Conservation (phyloP, 2,329 filamentous ascomycete genomes). For the Hirsutella rhossiliensis region DNA sequence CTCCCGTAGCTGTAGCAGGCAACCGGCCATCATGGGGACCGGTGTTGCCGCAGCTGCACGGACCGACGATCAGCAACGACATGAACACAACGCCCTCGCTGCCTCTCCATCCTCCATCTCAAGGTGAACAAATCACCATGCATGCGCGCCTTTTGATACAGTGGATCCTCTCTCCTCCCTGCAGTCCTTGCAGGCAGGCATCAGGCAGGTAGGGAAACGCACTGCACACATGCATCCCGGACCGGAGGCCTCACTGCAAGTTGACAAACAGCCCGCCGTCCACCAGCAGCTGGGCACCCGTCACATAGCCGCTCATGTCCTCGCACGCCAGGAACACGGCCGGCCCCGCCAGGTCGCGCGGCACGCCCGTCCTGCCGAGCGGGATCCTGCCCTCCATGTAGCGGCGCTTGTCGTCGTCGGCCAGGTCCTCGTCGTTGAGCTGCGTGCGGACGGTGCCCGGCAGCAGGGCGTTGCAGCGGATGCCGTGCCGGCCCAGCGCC, state of each 20-base stretch:
- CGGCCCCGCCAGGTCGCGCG: conserved; percentile 68
- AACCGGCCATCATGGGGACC: too few species aligned
- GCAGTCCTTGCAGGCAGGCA: too few species aligned
- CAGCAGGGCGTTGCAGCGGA: conserved; percentile 73
- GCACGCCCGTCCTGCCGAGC: conserved; percentile 58
- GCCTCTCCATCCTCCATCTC: too few species aligned
- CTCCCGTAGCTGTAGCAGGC: too few species aligned
- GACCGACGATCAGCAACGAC: too few species aligned
- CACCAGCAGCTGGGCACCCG: conserved; percentile 70
- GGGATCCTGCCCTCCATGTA: conserved; percentile 80
- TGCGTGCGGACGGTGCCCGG: conserved; percentile 77
- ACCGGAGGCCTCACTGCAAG: conserved; percentile 49
- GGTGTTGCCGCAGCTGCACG: too few species aligned
- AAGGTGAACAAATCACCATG: too few species aligned
- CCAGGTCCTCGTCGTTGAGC: conserved; percentile 72
- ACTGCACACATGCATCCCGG: too few species aligned
- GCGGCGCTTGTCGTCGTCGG: conserved; percentile 54
- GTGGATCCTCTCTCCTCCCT: too few species aligned
- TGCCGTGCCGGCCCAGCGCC: conserved; percentile 61
- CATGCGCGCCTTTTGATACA: too few species aligned
- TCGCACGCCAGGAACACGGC: conserved; percentile 77
- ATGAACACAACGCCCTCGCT: too few species aligned
- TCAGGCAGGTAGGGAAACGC: too few species aligned
- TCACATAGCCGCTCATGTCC: conserved; percentile 69
- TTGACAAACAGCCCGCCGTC: conserved; percentile 88